Base-by-base conservation (phyloP, 2,329 filamentous ascomycete species). In the Volutella citrinella region DNA sequence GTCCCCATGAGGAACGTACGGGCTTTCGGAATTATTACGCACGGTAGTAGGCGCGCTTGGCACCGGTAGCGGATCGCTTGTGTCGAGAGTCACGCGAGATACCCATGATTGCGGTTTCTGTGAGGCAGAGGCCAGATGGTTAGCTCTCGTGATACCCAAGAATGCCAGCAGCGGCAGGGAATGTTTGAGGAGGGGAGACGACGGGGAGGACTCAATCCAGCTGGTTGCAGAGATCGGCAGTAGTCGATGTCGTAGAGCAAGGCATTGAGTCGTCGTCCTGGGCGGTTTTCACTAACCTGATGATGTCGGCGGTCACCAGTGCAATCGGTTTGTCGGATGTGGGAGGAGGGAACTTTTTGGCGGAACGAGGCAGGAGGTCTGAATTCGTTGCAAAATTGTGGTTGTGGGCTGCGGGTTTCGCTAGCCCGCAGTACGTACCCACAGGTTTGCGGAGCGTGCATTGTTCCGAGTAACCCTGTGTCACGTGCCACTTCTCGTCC, bases 11-110 rank as follows among this genome's bases (percentile, higher is more conserved):
- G 49, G 50, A 55, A 42, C 68, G 82, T 79, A 82, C 78, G 79
- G 79, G 78, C 76, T 80, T 80, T 79, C 76, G 76, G 74, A 55
- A 45, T 19, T 57, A 42, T 53, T 66, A 84, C 80, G 76, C 76
- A 83, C 87, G 82, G 82, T 91, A 93, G 76, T 83, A 85, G 75
- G 86, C 79, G 70, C 86, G 84, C 86, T 98, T 98, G 66, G 94
- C 93, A 81, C 93, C 94, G 71, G 94, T 87, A 72, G 91, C 90
- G 74, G 89, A 90, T 78, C 93, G 90, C 87, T 98, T 98, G 84
- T 98, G 93, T 79, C 93, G 89, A 72, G 89, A 95, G 78, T 97
- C 91, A 79, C 93, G 87, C 76, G 91, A 96, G 79, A 98, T 97
- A 98, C 93, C 87, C 86, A 91, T 91, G 77, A 83, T 87, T 85